phyloP scores from a whole-genome alignment of 805 yeast genomes.

The Osmozyma mogii region DNA sequence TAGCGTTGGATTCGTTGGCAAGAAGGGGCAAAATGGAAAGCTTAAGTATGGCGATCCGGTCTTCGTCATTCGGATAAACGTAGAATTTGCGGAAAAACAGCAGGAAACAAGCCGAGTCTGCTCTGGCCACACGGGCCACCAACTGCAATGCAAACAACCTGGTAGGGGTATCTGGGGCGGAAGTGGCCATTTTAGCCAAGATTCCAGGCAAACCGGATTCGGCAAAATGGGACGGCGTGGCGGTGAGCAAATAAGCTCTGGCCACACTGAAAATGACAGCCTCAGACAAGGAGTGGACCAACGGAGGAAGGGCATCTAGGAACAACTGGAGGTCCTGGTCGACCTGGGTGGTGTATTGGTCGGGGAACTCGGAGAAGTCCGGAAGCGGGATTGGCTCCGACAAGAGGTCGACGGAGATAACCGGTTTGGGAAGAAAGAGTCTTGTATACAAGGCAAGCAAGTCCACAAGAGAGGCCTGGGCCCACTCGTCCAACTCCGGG shows the following conservation, averaged over 20 bases:
- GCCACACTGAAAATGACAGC: slow-evolving; percentile 56
- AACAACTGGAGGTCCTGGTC: slow-evolving; percentile 55
- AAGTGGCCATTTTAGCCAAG: slow-evolving; percentile 38
- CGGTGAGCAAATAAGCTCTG: slow-evolving; percentile 48
- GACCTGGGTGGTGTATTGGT: slow-evolving; percentile 28
- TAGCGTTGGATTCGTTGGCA: slow-evolving; percentile 46
- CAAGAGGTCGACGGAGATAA: too few relatives aligned
- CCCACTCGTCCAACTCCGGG: slow-evolving; percentile 61
- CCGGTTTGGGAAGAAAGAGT: slow-evolving; percentile 49
- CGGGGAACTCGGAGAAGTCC: slow-evolving; percentile 22
- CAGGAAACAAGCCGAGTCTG: slow-evolving; percentile 25
- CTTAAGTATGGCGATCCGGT: slow-evolving; percentile 42
- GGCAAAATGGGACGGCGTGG: slow-evolving; percentile 46
- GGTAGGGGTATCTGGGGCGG: slow-evolving; percentile 13
- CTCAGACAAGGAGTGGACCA: slow-evolving; percentile 47
- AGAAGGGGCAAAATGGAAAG: slow-evolving; percentile 49
- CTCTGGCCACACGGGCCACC: slow-evolving; percentile 30
- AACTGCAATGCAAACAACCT: slow-evolving; percentile 37
- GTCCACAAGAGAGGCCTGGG: slow-evolving; percentile 53
- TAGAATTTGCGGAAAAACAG: slow-evolving; percentile 41
- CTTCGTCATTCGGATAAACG: slow-evolving; percentile 47
- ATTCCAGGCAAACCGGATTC: slow-evolving; percentile 43
- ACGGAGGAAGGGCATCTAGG: slow-evolving; percentile 35
- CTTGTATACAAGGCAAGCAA: slow-evolving; percentile 62
- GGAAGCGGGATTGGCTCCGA: slow-evolving; percentile 40